These are phyloP conservation scores for Aureobasidium sp. DNA, from an alignment of 2,329 filamentous ascomycete species.

Conservation along the genomic window DNA sequence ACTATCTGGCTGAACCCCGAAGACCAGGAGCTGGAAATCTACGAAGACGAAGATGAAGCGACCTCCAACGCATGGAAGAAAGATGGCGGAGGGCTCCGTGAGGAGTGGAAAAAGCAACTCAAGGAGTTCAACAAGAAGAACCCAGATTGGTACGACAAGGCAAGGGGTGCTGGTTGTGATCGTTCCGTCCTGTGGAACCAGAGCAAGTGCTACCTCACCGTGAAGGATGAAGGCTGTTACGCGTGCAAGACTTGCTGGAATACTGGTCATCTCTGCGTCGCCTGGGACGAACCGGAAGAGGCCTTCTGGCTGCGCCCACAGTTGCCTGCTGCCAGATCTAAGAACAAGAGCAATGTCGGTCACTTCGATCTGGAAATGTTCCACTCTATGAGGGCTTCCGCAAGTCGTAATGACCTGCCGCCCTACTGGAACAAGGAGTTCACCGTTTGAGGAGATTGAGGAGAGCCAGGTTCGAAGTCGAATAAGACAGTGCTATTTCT, in stretches of 20 bases:
- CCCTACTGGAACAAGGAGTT: not conserved
- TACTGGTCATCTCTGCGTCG: not conserved
- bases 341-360: not conserved
- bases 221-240: not conserved
- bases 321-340: not conserved
- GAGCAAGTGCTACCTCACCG: not conserved
- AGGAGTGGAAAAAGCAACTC: not conserved
- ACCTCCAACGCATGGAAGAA: not conserved
- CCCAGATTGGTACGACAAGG: not conserved
- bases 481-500: not conserved
- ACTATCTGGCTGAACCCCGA: not conserved
- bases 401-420: not conserved
- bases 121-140: conserved; percentile 6
- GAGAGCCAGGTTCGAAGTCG: not conserved
- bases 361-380: not conserved
- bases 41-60: not conserved
- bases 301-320: not conserved
- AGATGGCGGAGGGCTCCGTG: not conserved
- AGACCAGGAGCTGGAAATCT: not conserved
- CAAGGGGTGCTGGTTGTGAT: not conserved
- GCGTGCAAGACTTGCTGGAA: conserved; percentile 8
- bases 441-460: not conserved
- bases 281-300: not conserved
- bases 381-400: not conserved
- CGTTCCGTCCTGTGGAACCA: not conserved